A percentile compares a stretch with the other conserved stretches of the same genome.
Conservation (phyloP, 2,329 filamentous ascomycete genomes). For the Exophiala calicioides region DNA sequence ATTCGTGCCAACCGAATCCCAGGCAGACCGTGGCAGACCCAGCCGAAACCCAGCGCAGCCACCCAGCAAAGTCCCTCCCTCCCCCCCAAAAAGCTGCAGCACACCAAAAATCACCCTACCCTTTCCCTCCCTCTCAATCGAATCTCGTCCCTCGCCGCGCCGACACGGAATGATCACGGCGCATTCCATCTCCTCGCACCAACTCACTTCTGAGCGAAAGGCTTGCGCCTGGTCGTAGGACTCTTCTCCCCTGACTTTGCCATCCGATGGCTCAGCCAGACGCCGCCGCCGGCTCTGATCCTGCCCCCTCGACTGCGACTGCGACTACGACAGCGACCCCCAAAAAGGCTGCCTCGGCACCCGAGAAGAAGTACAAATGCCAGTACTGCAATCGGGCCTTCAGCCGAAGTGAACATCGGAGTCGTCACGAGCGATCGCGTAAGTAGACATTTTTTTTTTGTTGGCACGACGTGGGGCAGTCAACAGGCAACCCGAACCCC, state of each 20-base stretch:
- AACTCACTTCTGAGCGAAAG: constrained; percentile 32
- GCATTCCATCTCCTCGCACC: constrained; percentile 22
- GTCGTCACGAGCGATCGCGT: constrained; percentile 96
- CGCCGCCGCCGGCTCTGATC: constrained; percentile 31
- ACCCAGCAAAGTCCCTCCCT: constrained; percentile 7
- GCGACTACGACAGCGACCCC: constrained; percentile 58
- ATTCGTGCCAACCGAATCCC: constrained; percentile 23
- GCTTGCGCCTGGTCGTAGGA: constrained; percentile 32
- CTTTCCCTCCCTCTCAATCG: constrained; percentile 11
- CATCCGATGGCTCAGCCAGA: constrained; percentile 24
- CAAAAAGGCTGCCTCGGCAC: constrained; percentile 73
- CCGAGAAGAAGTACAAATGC: constrained; percentile 99
- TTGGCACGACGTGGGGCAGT: constrained; percentile 30
- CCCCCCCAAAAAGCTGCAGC: constrained; percentile 6
- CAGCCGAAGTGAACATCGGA: constrained; percentile 94
- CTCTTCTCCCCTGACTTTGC: constrained; percentile 25
- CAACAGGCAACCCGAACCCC: constrained; percentile 18
- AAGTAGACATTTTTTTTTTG: constrained; percentile 50
- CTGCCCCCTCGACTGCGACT: constrained; percentile 45
- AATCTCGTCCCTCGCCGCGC: constrained; percentile 10
- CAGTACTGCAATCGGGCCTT: constrained; percentile 98
- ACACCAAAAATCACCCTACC: constrained; percentile 10
- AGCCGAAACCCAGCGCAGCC: constrained; percentile 9
- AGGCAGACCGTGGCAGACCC: too few relatives aligned
- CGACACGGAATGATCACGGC: constrained; percentile 26